These are phyloP conservation scores for Phytophthora brassicae DNA, from an alignment of 352 stramenopile species.

Conservation along the genomic window DNA sequence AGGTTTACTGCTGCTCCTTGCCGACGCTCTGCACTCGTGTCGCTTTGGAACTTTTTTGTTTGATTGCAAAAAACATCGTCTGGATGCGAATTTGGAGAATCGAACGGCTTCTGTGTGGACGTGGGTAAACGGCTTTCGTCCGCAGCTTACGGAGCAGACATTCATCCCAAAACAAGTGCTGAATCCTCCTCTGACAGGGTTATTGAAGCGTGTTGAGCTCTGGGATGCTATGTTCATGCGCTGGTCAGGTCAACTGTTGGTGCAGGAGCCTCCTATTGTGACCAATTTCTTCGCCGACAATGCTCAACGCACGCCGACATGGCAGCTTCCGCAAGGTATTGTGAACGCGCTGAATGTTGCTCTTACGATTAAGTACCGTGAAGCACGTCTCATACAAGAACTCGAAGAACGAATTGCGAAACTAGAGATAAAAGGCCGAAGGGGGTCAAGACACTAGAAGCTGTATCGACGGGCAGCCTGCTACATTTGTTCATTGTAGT, in stretches of 20 bases:
- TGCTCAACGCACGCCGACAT: conserved; percentile 51
- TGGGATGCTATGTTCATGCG: conserved; percentile 78
- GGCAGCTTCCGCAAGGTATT: conserved; percentile 60
- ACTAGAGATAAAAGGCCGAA: conserved; percentile 37
- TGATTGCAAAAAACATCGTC: conserved; percentile 90
- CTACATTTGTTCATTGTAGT: conserved; percentile 5
- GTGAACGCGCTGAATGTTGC: conserved; percentile 53
- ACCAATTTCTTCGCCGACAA: conserved; percentile 68
- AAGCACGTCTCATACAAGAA: conserved; percentile 45
- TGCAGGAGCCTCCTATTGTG: conserved; percentile 42
- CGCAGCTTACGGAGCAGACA: conserved; percentile 56
- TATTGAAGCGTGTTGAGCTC: conserved; percentile 64
- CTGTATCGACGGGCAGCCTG: background rate
- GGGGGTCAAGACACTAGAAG: conserved; percentile 35
- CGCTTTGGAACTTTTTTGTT: conserved; percentile 98
- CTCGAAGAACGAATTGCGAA: conserved; percentile 38
- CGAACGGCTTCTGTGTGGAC: conserved; percentile 80
- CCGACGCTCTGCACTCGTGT: conserved; percentile 96
- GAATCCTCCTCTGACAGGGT: conserved; percentile 54
- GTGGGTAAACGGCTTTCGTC: conserved; percentile 77
- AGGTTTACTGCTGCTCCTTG: conserved; percentile 89
- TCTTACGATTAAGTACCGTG: conserved; percentile 43
- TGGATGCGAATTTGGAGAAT: conserved; percentile 55
- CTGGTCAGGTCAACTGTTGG: conserved; percentile 66
- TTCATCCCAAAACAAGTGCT: conserved; percentile 55